Base-by-base conservation (phyloP, 495 filamentous ascomycete species). In the Penicillium argentinense region DNA sequence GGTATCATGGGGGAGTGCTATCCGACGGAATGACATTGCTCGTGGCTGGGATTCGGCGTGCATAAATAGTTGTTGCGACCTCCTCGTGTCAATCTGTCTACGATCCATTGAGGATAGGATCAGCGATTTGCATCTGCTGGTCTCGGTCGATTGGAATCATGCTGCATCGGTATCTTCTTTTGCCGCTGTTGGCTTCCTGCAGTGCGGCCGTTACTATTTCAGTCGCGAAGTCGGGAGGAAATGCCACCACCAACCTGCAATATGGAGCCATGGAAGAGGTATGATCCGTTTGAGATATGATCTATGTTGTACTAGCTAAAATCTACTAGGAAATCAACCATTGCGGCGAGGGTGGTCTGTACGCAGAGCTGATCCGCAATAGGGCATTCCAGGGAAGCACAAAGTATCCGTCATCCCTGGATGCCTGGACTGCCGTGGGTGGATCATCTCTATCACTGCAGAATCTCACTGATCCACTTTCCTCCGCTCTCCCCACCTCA, bases 291-390 rank as follows among this genome's bases (percentile, higher is more conserved):
- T 11, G 18, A 17, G 21, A 14, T 9, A n/a, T 17, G 24, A 4
- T 22, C 22, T 14, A 32, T 26, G 5, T 38, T 14, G 14, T 24
- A 0, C 1, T 13, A 14, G 11, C 33, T 17, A 28, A 27, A n/a
- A n/a, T n/a, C 14, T 3, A 18, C 0, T 38, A 84, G 80, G 83
- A 87, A 58, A 86, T 86, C 64, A 85, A 87, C 60, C 80, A 89
- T 57, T 85, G 79, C 9, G 86, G 84, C 14, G 86, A 89, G 56
- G 87, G 87, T 17, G 87, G 87, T 27, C 75, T 89, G 38, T 88
- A 90, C 54, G 87, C 83, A 25, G 85, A 90, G 55, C 60, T 89
- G 23, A 82, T 89, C 42, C 71, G 72, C 39, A 90, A 91, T 59
- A 72, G 83, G 40, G 87, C 84, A 12, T 89, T 91, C 55, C 80